Evolutionary conservation across 768 basidiomycete species (phyloP), one percentile per base, ranked within the genome.

Genomic region (Pisolithus microcarpus): DNA sequence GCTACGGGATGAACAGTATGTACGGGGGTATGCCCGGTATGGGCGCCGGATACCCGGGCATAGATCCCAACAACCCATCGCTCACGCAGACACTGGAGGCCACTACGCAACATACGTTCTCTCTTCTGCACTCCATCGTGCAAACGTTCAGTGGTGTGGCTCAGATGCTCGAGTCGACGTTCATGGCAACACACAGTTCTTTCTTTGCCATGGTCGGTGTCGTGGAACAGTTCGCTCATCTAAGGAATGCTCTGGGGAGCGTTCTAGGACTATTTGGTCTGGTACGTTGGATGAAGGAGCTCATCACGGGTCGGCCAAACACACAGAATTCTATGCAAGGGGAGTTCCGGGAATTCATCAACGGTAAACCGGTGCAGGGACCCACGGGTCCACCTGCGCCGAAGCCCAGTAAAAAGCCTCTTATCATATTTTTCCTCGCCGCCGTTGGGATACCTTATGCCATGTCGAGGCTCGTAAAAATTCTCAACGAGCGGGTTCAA

Each of bases 121-220:
- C 87, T 26, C 83, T 99, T 51, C 75, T 99, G 26, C 93, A 97
- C 59, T 90, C 88, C 10, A 86, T 99, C 64, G 95, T 99, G 42
- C 89, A 91, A 60, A 96, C 94, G 5, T 95, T 98, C 70, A 77
- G 84, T 0, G 94, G 94, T 21, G 84, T 99, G 55, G 86, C 95
- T 0, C 95, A 98, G 66, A 94, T 99, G 83, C 84, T 99, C 63
- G 95, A 98, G 67, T 85, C 82, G 31, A 98, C 95, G 5, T 97
- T 95, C 70, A 89, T 97, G 85, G 95, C 95, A 2, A 95, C 92
- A 0, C 92, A 95, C 67, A 91, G 89, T 0, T 87, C 84, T 8
- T 95, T 95, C 70, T 95, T 94, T 66, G 91, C 92, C 51, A 92
- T 95, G 85, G 91, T 94, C 46, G 90, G 91, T 55, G 95, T 99